Percentiles rank a stretch among this genome's conserved stretches.
These are phyloP conservation scores for Penicillium sp. DNA, from an alignment of 2,329 filamentous ascomycete species.

Conservation along the genomic window DNA sequence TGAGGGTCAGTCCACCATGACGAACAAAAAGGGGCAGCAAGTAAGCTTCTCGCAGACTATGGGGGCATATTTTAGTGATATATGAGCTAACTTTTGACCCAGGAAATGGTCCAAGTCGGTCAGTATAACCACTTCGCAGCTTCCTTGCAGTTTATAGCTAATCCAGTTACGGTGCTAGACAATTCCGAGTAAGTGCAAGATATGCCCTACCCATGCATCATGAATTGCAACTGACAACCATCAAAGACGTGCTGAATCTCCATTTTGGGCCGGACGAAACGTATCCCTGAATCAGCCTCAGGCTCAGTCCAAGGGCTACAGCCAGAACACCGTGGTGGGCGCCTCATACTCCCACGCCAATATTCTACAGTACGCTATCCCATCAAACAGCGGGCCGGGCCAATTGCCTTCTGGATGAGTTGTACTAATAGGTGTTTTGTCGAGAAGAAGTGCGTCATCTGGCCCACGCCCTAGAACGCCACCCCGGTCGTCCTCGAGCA, in stretches of 20 bases:
- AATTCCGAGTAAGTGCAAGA: slow-evolving; percentile 22
- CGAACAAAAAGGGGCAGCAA: slow-evolving; percentile 63
- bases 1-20: slow-evolving; percentile 28
- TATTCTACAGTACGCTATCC: slow-evolving; percentile 68
- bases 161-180: slow-evolving; percentile 10
- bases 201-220: not conserved
- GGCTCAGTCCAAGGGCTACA: slow-evolving; percentile 57
- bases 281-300: slow-evolving; percentile 54
- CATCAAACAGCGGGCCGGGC: slow-evolving; percentile 43
- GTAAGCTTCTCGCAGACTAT: slow-evolving; percentile 47
- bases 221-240: slow-evolving; percentile 2
- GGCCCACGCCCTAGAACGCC: slow-evolving; percentile 69
- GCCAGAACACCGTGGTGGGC: slow-evolving; percentile 76
- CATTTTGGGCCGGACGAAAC: slow-evolving; percentile 74
- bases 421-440: slow-evolving; percentile 13
- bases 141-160: slow-evolving; percentile 35
- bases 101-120: slow-evolving; percentile 99
- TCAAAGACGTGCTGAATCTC: slow-evolving; percentile 69
- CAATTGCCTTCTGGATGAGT: slow-evolving; percentile 7
- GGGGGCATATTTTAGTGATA: not conserved
- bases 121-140: slow-evolving; percentile 49
- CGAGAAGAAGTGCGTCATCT: slow-evolving; percentile 17
- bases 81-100: slow-evolving; percentile 12
- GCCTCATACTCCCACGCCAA: slow-evolving; percentile 96
- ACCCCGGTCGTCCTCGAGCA: slow-evolving; percentile 57